Percentiles rank a stretch among this genome's conserved stretches.
phyloP scores from a whole-genome alignment of 2,329 filamentous ascomycete genomes.

The Neofusicoccum ribis region DNA sequence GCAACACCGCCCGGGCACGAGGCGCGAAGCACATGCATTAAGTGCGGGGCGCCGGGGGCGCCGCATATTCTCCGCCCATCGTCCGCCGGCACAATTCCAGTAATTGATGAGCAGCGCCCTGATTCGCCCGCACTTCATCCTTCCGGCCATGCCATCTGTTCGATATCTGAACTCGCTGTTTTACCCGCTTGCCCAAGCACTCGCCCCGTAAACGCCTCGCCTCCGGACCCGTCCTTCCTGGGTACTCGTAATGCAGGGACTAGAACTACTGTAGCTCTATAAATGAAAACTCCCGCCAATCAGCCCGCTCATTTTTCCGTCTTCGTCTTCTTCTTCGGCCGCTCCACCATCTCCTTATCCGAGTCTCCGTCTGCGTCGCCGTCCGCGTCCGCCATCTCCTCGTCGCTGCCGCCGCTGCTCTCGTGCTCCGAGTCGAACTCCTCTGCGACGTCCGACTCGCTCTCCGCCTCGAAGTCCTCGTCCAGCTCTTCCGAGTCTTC shows the following conservation, averaged over 20 bases:
- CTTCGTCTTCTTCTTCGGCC: conserved; percentile 67
- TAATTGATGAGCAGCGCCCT: neutral
- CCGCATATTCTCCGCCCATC: conserved; percentile 13
- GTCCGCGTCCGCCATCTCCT: conserved; percentile 65
- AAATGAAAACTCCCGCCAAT: conserved; percentile 1
- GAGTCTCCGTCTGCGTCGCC: conserved; percentile 54
- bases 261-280: neutral
- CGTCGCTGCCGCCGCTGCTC: conserved; percentile 72
- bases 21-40: neutral
- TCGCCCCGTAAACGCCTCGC: neutral
- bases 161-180: neutral
- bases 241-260: conserved; percentile 9
- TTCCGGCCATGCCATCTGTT: neutral
- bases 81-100: neutral
- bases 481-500: conserved; percentile 95
- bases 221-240: conserved; percentile 32
- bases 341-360: conserved; percentile 53
- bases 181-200: neutral
- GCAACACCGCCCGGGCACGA: conserved; percentile 12
- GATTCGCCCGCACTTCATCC: conserved; percentile 5
- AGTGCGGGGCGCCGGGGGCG: conserved; percentile 8
- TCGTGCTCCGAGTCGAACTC: conserved; percentile 93
- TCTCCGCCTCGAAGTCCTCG: conserved; percentile 91
- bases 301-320: conserved; percentile 29
- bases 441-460: conserved; percentile 92